Evolutionary conservation across 306 rosid species (phyloP), one percentile per base, ranked within the genome.

Genomic region (Pueraria montana): DNA sequence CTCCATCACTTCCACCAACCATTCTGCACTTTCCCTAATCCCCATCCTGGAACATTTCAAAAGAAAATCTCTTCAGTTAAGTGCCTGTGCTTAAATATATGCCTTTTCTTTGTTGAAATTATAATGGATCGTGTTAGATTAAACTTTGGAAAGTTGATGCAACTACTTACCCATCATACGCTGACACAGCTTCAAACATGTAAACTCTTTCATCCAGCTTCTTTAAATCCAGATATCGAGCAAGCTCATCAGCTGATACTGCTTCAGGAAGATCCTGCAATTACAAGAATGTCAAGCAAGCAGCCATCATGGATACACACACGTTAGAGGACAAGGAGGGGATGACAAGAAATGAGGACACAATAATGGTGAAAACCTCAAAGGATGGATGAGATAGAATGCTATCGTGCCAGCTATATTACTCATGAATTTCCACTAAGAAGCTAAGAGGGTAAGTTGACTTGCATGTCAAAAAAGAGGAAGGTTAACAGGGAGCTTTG

Each of bases 1-100:
- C 84, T 89, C 98, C 99, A 96, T 96, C 67, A 89, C 92, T 82
- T 92, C 95, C 86, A 94, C 99, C 87, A 96, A 78, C 98, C 99
- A 94, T 82, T 96, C 98, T 70, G 93, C 92, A 49, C 97, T 84
- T 78, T 85, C 95, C 83, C 94, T 96, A 55, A 96, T 81, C 64
- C 99, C 99, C 89, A 90, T 77, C 88, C 99, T 94, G 97, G 78
- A 74, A 82, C 62, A 62, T 79, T 78, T 70, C 62, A 76, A 23
- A 77, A 58, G 62, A 21, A 77, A 61, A 11, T 11, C 27, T 61
- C 46, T 23, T 24, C n/a, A 46, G 67, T 46, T 56, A 43, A 55
- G 20, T 52, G 62, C 64, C 34, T 32, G 9, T 52, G 70, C 81
- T 73, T 55, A 14, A 30, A 43, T 55, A 70, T 77, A 52, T n/a